Evolutionary conservation across 2,329 filamentous ascomycete species (phyloP), one percentile per base, ranked within the genome.

Genomic region (Sporothrix luriei): DNA sequence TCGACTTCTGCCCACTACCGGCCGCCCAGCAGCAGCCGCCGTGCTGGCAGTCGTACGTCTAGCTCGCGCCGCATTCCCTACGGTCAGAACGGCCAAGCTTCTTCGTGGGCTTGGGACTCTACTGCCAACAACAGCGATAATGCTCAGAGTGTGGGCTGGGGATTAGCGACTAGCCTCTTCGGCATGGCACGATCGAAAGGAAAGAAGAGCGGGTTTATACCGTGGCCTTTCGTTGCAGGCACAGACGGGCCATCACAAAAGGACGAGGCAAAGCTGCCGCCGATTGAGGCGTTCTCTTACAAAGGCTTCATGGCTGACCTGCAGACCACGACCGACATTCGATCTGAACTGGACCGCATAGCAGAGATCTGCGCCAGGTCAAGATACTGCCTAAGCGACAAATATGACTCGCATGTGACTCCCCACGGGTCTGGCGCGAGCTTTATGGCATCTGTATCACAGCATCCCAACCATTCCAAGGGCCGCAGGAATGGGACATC

Each of bases 281-380:
- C 87, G 0, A 77, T 89, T 19, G 87, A 89, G 72, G 87, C 87
- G 14, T 90, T 89, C 73, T 87, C 83, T 68, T 89, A 89, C 79
- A 88, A 87, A 76, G 86, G 84, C 72, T 88, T 90, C 75, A 84
- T 90, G 71, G 79, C 79, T 1, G 79, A 81, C 38, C 55, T 74
- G 65, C 79, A 80, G 66, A 75, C 75, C 4, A 78, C 78, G 6
- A 78, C 78, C 64, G 82, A 85, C 70, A 86, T 89, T 71, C 82
- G 82, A 66, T 81, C 86, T 14, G 86, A 89, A 74, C 79, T 90
- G 65, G 87, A 90, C 72, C 84, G 86, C 52, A 90, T 90, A 74
- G 88, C 88, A 13, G 87, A 90, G 76, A 90, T 90, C 43, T 90
- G 87, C 78, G 88, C 88, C 49, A 82, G 85, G 46, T 89, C 87